phyloP scores from a whole-genome alignment of 495 filamentous ascomycete genomes.

The Gamarada debralockiae region DNA sequence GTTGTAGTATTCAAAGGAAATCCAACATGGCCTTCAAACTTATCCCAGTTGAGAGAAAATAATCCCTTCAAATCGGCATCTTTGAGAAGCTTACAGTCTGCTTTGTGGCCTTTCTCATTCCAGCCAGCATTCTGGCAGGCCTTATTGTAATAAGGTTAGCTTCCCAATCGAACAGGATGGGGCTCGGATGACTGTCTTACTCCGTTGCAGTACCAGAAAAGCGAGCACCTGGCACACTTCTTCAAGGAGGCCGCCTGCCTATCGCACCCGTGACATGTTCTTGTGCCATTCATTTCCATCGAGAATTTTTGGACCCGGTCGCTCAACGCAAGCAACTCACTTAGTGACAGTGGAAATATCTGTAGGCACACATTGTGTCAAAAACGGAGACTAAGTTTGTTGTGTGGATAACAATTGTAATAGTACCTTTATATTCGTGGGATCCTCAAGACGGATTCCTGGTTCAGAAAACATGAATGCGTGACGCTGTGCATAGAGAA shows the following conservation, averaged over 20 bases:
- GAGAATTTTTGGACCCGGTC: slow-evolving; percentile 29
- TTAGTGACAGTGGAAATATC: slow-evolving; percentile 30
- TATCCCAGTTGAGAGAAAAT: slow-evolving; percentile 30
- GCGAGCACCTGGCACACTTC: slow-evolving; percentile 22
- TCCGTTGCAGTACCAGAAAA: slow-evolving; percentile 30
- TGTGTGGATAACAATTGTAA: not conserved
- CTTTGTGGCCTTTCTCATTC: slow-evolving; percentile 32
- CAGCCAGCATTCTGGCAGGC: slow-evolving; percentile 27
- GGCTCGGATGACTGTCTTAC: slow-evolving; percentile 16
- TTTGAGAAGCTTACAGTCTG: slow-evolving; percentile 31
- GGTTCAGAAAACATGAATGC: slow-evolving; percentile 20
- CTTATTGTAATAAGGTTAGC: slow-evolving; percentile 20
- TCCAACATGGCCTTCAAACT: slow-evolving; percentile 26
- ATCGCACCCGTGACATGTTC: slow-evolving; percentile 26
- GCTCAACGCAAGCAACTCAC: slow-evolving; percentile 26
- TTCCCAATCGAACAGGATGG: slow-evolving; percentile 11
- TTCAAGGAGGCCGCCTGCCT: slow-evolving; percentile 22
- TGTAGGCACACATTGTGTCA: slow-evolving; percentile 3
- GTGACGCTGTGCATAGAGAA: slow-evolving; percentile 29
- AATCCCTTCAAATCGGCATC: slow-evolving; percentile 28
- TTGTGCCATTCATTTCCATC: slow-evolving; percentile 17
- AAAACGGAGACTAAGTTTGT: not conserved
- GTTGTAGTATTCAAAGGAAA: slow-evolving; percentile 22
- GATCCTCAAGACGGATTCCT: slow-evolving; percentile 29
- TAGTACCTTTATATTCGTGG: slow-evolving; percentile 27